Base-by-base conservation (phyloP, 169 alveolate species). In the Cryptosporidium baileyi region DNA sequence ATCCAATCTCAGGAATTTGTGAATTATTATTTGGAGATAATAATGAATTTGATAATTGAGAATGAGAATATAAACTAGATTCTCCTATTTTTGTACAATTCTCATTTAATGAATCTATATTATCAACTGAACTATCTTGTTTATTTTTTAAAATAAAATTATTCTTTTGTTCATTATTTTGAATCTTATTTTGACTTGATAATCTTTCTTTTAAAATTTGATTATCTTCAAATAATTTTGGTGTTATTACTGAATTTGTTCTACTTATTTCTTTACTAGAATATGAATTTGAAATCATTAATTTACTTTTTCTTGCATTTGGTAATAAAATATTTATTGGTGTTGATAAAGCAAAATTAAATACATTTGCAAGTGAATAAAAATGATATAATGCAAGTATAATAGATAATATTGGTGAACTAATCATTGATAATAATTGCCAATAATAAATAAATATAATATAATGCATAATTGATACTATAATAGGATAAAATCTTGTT, bases 391-490 rank as follows among this genome's bases (percentile, higher is more conserved):
- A 34, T 11, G 67, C 63, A 36, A 74, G 85, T 11, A 59, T 74
- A 0, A 74, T 15, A 9, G 74, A 38, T 4, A 74, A 5, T 22
- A 74, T 54, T 1, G 85, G 85, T 13, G 85, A 51, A 3, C 74
- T 36, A 17, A 74, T 74, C 65, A 74, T 74, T 26, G 67, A 74
- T 4, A 74, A 47, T 19, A 74, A n/a, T 26, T 74, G 85, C 85
- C 85, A 74, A 24, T 74, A 74, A 36, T 74, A 74, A n/a, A 74
- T 36, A 22, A 74, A 74, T 6, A 45, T 45, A 15, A 30, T 34
- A 41, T 32, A 74, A 19, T 74, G 47, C 30, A 74, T 26, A 43
- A 52, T 8, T 7, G 85, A 51, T 2, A 74, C 85, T 8, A 61
- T 22, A 9, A 54, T 13, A 5, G 85, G 85, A 61, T 74, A 51